A percentile compares a stretch with the other conserved stretches of the same genome.
These are phyloP conservation scores for Choiromyces venosus DNA, from an alignment of 495 filamentous ascomycete genomes.

Conservation along the genomic window DNA sequence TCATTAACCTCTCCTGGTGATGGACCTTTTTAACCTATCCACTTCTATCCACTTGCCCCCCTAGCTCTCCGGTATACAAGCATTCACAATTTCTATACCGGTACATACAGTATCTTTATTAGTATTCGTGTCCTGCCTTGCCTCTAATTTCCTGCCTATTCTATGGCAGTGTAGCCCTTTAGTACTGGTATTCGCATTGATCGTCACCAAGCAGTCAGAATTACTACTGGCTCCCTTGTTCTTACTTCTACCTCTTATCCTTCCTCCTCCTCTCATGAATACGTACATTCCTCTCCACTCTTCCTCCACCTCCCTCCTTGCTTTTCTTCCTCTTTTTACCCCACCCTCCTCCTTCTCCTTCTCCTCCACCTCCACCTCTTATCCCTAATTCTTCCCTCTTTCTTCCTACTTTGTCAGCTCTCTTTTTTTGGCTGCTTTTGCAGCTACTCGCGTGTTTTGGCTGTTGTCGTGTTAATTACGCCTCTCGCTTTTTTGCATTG, in stretches of 20 bases:
- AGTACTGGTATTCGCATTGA: neutral
- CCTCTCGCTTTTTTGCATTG: conserved; percentile 31
- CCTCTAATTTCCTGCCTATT: neutral
- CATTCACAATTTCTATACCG: neutral
- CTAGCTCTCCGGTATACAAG: neutral
- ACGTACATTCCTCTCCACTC: conserved; percentile 23
- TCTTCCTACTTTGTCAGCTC: conserved; percentile 11
- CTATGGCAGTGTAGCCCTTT: neutral
- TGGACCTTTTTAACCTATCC: neutral
- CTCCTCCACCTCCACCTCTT: neutral
- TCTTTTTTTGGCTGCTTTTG: conserved; percentile 13
- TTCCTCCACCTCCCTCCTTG: neutral
- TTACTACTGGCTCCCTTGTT: neutral
- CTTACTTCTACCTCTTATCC: conserved; percentile 1
- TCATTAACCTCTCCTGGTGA: neutral
- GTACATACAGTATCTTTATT: neutral
- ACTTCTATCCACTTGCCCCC: neutral
- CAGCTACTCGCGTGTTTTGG: conserved; percentile 14
- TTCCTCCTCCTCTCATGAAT: conserved; percentile 17
- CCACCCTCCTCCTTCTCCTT: neutral
- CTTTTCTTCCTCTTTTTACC: conserved; percentile 9
- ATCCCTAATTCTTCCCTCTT: neutral
- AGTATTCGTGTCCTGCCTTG: neutral
- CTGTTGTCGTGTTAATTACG: conserved; percentile 34
- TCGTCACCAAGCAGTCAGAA: neutral